Base-by-base conservation (phyloP, 108 stramenopile species). In the Nitzschia palea region DNA sequence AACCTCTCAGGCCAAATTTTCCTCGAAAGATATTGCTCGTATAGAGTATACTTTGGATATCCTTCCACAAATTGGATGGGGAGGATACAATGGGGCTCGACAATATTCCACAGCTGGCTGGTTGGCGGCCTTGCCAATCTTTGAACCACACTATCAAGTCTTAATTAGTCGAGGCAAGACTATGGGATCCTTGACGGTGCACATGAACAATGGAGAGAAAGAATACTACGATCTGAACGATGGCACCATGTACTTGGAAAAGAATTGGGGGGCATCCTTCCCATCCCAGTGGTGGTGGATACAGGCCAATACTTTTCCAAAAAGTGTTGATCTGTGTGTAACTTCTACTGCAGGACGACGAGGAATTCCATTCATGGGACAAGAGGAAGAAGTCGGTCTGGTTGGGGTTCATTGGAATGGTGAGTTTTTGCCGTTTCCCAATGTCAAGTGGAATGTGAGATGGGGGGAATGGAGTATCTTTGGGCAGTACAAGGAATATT, bases 121-220 rank as follows among this genome's bases (percentile, higher is more conserved):
- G 85, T 55, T 89, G 57, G 88, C 88, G 27, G 62, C 59, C 15
- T 86, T 71, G 63, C 65, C 85, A 10, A 86, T 93, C 22, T 89
- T 93, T 65, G 88, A 89, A 47, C 91, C 91, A 26, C 91, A 93
- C 57, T 93, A 86, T 83, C 91, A 93, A 73, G 83, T 93, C 23
- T 55, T 55, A 33, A 29, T 55, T 55, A 55, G 54, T 30, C 10
- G 28, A 29, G 54, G 54, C 28, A 29, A 22, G 6, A 55, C 54
- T 6, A 20, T 48, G 47, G 47, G 47, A 20, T 48, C 47, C n/a
- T 18, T 48, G 47, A 48, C 4, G 22, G 8, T 48, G 15, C 17
- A 18, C 15, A 4, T 4, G 18, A 55, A 55, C 5, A n/a, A 29
- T n/a, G 31, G 30, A 4, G 31, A 55, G 12, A 5, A 29, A 28